Evolutionary conservation across 2,329 filamentous ascomycete genomes (phyloP).

Genomic region (Dactylellina drechsleri): DNA sequence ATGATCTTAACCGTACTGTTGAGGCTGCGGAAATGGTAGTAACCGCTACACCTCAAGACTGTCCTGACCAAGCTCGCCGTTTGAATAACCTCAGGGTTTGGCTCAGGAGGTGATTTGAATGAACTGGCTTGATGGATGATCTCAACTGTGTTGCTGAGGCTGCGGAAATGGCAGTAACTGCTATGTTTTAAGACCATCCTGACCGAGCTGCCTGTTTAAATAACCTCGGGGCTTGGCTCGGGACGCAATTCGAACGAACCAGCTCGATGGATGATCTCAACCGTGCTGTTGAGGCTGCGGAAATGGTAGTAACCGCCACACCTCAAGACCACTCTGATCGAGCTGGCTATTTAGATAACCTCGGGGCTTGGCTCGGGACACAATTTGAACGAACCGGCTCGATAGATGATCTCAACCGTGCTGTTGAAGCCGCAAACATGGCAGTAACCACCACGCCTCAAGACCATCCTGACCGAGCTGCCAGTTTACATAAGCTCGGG

Average conservation of each 20-base stretch:
- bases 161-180: no score
- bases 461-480: conserved; percentile 4
- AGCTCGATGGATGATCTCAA: background rate
- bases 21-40: background rate
- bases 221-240: no score
- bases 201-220: no score
- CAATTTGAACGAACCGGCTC: conserved; percentile 4
- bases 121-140: no score
- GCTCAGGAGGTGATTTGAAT: no score
- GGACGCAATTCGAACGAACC: no score
- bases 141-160: no score
- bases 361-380: background rate
- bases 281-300: conserved; percentile 4
- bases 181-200: no score
- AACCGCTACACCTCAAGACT: no score
- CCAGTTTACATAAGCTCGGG: background rate
- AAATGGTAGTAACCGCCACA: background rate
- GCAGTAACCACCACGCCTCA: conserved; percentile 15
- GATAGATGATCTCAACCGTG: conserved; percentile 6
- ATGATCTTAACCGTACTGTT: no score
- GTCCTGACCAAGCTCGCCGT: no score
- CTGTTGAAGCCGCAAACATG: conserved; percentile 8
- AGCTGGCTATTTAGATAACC: background rate
- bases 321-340: background rate
- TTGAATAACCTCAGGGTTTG: no score